Evolutionary conservation across 176 grass and related monocot species (phyloP).

Genomic region (Tillandsia fasciculata): DNA sequence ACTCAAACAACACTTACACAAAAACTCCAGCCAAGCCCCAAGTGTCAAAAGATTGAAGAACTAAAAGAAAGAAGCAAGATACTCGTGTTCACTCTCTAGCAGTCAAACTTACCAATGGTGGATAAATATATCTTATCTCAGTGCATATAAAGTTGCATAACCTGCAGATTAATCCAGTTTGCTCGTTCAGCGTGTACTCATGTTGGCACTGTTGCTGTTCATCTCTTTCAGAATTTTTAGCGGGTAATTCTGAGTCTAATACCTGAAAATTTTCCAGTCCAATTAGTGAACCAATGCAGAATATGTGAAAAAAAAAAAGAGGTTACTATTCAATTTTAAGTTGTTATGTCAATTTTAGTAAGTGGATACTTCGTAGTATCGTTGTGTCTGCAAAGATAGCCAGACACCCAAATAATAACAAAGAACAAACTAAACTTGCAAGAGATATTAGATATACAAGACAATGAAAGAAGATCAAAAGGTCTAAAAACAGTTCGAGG

Average conservation of each 20-base stretch:
- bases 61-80: not conserved
- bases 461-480: too few species aligned
- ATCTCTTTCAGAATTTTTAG: slow-evolving; percentile 22
- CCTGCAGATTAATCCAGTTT: slow-evolving; percentile 50
- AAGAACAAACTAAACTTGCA: too few species aligned
- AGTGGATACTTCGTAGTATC: not conserved
- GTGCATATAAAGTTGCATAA: slow-evolving; percentile 46
- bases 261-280: slow-evolving; percentile 24
- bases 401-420: too few species aligned
- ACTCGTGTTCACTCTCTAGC: not conserved
- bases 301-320: not conserved
- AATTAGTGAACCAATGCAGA: slow-evolving; percentile 15
- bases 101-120: slow-evolving; percentile 48
- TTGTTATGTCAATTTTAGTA: not conserved
- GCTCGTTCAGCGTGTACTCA: slow-evolving; percentile 56
- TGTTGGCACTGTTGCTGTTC: slow-evolving; percentile 46
- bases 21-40: too few species aligned
- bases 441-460: too few species aligned
- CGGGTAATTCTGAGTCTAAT: slow-evolving; percentile 22
- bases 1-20: too few species aligned
- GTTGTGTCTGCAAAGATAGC: not conserved
- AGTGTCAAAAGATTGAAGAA: not conserved
- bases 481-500: too few species aligned
- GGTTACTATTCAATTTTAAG: not conserved
- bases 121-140: slow-evolving; percentile 67